Evolutionary conservation across 306 rosid genomes (phyloP), one percentile per base, ranked within the genome.

Genomic region (Prunus mume): DNA sequence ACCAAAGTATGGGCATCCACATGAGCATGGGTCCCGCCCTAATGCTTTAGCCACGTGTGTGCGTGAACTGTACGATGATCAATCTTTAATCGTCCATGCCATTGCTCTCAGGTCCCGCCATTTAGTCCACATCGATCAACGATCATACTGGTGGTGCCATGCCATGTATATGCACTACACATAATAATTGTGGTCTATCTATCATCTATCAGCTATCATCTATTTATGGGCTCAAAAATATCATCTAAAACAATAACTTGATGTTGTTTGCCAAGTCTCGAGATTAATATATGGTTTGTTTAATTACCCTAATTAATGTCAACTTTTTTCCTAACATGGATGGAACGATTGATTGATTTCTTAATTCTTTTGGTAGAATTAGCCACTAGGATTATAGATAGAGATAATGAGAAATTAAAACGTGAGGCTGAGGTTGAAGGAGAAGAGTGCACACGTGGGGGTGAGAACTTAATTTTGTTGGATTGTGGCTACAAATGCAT

Each of bases 371-470:
- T 38, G 9, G 10, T 38, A 38, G 2, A 38, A 38, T 38, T 38
- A 38, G 43, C 43, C 43, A 6, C 9, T 38, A 38, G 43, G 43
- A 38, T 38, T 38, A 38, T 38, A 38, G 43, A 38, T 38, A 7
- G 43, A 38, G 43, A 38, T 38, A 38, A 38, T 38, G 9, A 38
- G 43, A 38, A 38, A 38, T 38, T 7, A 38, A 38, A 6, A 38
- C 2, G 43, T 38, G 43, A 38, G 43, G 43, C 9, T 67, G 51
- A 68, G 54, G 55, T 20, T 6, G 30, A 38, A 0, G 9, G 3
- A 22, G 28, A 28, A 67, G 24, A 20, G 27, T 47, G 45, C 88
- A 79, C 88, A 83, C 87, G 85, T 85, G 88, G 73, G 89, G 85
- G 9, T 27, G 69, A 68, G 76, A 72, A 79, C 43, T 65, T 3